Base-by-base conservation (phyloP, 257 asterid species). In the Fraxinus pennsylvanica region DNA sequence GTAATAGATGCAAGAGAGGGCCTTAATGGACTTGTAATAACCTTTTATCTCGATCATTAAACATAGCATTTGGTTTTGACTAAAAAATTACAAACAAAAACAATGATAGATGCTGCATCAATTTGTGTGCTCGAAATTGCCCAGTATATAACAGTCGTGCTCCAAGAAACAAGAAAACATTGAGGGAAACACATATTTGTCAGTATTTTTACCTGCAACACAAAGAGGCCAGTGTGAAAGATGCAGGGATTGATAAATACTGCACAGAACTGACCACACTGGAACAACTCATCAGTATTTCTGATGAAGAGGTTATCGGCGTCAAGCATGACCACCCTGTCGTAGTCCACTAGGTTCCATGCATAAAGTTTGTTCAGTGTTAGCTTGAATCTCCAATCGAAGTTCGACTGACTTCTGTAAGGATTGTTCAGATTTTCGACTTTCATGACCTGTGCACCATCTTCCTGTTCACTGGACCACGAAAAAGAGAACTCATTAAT, bases 221-320 rank as follows among this genome's bases (percentile, higher is more conserved):
- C 98, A 72, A 94, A 94, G 4, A 94, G 97, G 15, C 98, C 98
- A 14, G 98, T 94, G 78, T 94, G 98, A 86, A 94, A 94, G 79
- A 94, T 88, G 92, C 98, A 94, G 15, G 98, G 98, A 32, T 94
- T 94, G 72, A 94, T 94, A 89, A 91, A 94, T 68, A 91, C 97
- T 0, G 97, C 98, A 57, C 98, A 94, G 50, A 94, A 94, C 75
- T 90, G 91, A 29, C 98, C 98, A 19, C 98, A 94, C 21, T 87
- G 96, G 89, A 94, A 94, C 74, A 94, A 88, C 68, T 94, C 96
- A 59, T 94, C 98, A 1, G 95, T 79, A 54, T 88, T 92, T 9
- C 22, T 86, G 38, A 91, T 94, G 87, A 94, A 92, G 78, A 94
- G 96, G 84, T 94, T 94, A 80, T 94, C 98, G 0, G 98, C 91